Evolutionary conservation across 345 rosid genomes (phyloP).

Genomic region (Abelmoschus esculentus): DNA sequence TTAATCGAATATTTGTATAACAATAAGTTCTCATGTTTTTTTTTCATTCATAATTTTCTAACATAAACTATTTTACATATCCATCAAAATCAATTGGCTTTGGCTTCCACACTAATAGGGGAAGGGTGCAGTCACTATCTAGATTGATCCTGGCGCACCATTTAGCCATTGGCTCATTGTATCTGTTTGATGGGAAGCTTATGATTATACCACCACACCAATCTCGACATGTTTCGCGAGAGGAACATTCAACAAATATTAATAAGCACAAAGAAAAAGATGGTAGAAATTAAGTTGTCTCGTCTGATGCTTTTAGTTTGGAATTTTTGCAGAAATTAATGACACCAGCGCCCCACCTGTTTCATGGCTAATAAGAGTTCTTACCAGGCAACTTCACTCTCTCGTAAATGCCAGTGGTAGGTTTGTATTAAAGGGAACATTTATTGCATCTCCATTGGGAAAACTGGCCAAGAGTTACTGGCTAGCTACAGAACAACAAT

Average conservation of each 20-base stretch:
- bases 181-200: neutral
- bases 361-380: neutral
- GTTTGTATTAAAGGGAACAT: neutral
- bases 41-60: too few species aligned
- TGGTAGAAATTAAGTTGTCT: neutral
- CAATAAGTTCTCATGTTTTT: too few species aligned
- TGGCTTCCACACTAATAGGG: neutral
- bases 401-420: neutral
- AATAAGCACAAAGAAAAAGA: too few species aligned
- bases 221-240: neutral
- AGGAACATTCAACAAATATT: too few species aligned
- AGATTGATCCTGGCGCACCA: neutral
- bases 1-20: too few species aligned
- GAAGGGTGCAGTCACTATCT: neutral
- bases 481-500: too few species aligned
- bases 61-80: too few species aligned
- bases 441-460: neutral
- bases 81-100: too few species aligned
- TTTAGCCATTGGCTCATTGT: neutral
- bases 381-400: neutral
- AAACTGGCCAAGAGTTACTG: neutral
- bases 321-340: neutral
- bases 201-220: neutral
- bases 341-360: conserved; percentile 1
- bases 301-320: neutral